Evolutionary conservation across 2,329 filamentous ascomycete species (phyloP).

Genomic region (Aspergillus sp.): DNA sequence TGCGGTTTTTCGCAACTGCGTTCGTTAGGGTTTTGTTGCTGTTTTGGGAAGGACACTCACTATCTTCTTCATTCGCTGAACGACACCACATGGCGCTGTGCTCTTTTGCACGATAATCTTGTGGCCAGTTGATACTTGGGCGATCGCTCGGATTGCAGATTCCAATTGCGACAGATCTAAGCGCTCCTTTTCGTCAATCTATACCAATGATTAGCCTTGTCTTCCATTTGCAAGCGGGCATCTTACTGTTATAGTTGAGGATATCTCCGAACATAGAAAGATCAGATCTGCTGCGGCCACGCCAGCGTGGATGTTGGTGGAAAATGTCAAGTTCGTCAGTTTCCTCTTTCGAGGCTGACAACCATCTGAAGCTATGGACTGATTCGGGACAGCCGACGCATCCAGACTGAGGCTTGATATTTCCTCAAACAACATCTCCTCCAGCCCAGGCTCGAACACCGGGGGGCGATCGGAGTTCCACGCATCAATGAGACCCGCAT

Average conservation of each 20-base stretch:
- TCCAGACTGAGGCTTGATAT: neutral
- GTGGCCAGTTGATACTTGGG: slow-evolving; percentile 18
- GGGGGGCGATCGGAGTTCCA: slow-evolving; percentile 33
- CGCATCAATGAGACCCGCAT: slow-evolving; percentile 24
- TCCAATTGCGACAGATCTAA: slow-evolving; percentile 13
- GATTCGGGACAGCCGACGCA: neutral
- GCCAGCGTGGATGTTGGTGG: slow-evolving; percentile 20
- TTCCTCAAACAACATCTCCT: slow-evolving; percentile 25
- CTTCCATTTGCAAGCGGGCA: neutral
- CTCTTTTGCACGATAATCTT: slow-evolving; percentile 26
- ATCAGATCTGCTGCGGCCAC: slow-evolving; percentile 22
- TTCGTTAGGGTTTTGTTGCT: neutral
- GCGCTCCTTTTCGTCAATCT: neutral
- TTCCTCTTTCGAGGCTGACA: slow-evolving; percentile 5
- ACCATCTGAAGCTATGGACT: neutral
- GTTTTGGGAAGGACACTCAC: neutral
- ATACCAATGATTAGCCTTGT: neutral
- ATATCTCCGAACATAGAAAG: slow-evolving; percentile 19
- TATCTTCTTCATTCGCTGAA: slow-evolving; percentile 20
- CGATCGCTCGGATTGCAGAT: slow-evolving; percentile 18
- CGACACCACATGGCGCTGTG: slow-evolving; percentile 20
- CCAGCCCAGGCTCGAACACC: slow-evolving; percentile 30
- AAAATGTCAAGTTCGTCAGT: slow-evolving; percentile 23
- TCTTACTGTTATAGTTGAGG: neutral
- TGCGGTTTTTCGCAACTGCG: slow-evolving; percentile 16